These are phyloP conservation scores for Backusella australiensis DNA, from an alignment of 192 early-diverging fungal genomes.

Conservation along the genomic window DNA sequence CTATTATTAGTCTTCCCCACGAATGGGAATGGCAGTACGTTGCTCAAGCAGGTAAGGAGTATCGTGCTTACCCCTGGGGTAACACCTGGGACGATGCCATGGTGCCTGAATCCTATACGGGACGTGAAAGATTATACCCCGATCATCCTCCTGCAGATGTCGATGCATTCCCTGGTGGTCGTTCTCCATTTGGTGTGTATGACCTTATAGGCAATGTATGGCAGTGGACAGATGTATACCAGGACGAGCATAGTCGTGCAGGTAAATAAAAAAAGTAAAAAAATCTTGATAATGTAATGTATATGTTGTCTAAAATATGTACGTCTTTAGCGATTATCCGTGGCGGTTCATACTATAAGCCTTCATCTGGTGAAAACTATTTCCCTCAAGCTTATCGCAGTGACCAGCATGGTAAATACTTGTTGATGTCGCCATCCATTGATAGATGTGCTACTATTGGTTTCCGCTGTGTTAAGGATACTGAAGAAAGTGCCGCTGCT, in stretches of 20 bases:
- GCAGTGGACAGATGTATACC: slow-evolving; percentile 27
- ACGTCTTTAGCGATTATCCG: slow-evolving; percentile 17
- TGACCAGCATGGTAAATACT: slow-evolving; percentile 21
- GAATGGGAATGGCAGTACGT: slow-evolving; percentile 31
- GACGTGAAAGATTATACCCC: slow-evolving; percentile 23
- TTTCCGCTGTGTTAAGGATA: slow-evolving; percentile 29
- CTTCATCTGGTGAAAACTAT: slow-evolving; percentile 7
- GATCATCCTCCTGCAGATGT: slow-evolving; percentile 25
- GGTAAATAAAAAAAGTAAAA: neutral
- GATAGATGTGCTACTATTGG: slow-evolving; percentile 23
- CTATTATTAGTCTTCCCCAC: slow-evolving; percentile 13
- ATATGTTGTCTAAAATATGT: neutral
- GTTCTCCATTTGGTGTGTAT: slow-evolving; percentile 23
- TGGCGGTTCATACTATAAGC: slow-evolving; percentile 22
- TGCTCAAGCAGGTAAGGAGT: slow-evolving; percentile 25
- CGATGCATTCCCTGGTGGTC: neutral
- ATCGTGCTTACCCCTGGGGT: slow-evolving; percentile 22
- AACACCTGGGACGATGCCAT: slow-evolving; percentile 9
- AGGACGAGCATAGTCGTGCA: slow-evolving; percentile 14
- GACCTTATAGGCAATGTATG: slow-evolving; percentile 26
- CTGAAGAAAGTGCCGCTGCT: slow-evolving; percentile 18
- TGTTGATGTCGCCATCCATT: slow-evolving; percentile 21
- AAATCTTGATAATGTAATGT: neutral
- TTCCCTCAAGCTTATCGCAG: slow-evolving; percentile 26
- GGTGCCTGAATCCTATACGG: slow-evolving; percentile 19